These are phyloP conservation scores for Geoglossum glabrum DNA, from an alignment of 495 filamentous ascomycete genomes.

Conservation along the genomic window DNA sequence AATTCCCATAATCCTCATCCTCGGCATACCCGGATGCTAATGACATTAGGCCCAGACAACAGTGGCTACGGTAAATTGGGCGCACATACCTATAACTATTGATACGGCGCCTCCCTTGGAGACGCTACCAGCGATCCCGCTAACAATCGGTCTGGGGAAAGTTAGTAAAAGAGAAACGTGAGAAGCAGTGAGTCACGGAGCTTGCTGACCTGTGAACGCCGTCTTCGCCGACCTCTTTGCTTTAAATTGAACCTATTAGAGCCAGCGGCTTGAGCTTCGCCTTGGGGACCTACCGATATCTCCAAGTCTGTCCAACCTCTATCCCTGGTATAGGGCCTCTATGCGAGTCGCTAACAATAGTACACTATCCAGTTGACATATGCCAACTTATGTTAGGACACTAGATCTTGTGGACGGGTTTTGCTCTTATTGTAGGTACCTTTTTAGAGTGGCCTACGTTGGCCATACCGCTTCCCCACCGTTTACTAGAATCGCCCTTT, in stretches of 20 bases:
- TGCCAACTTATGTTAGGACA: background rate
- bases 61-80: background rate
- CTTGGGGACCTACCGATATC: background rate
- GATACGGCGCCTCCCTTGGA: background rate
- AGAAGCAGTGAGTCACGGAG: background rate
- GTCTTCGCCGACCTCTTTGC: background rate
- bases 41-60: background rate
- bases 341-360: background rate
- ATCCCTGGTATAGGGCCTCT: background rate
- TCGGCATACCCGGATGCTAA: background rate
- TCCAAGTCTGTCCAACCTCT: background rate
- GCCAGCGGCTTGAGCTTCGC: background rate
- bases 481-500: background rate
- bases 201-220: conserved; percentile 1
- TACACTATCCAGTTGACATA: background rate
- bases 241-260: background rate
- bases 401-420: background rate
- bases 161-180: background rate
- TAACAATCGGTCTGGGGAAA: background rate
- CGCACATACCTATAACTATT: background rate
- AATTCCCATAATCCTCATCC: background rate
- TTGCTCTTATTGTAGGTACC: background rate
- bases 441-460: background rate
- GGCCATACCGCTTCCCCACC: background rate
- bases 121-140: background rate